phyloP scores from a whole-genome alignment of 116 monocot genomes.

The Zostera marina region DNA sequence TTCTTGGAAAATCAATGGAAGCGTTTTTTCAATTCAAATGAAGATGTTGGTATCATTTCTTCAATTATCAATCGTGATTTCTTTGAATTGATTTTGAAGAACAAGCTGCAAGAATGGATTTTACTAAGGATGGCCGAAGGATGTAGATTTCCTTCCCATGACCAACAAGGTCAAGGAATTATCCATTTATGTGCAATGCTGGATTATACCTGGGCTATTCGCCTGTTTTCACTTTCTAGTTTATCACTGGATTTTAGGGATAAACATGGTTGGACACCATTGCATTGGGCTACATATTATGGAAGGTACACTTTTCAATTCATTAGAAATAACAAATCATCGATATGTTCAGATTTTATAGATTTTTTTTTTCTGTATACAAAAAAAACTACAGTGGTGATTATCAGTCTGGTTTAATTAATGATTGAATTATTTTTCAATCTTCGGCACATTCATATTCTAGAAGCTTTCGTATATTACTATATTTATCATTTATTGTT shows the following conservation, averaged over 20 bases:
- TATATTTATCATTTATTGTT: too few relatives aligned
- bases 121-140: constrained; percentile 54
- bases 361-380: neutral
- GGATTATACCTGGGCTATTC: constrained; percentile 71
- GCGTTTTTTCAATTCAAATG: constrained; percentile 15
- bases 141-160: constrained; percentile 37
- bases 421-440: too few relatives aligned
- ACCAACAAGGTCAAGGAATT: constrained; percentile 66
- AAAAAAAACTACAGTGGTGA: too few relatives aligned
- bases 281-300: constrained; percentile 88
- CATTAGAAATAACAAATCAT: neutral
- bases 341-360: neutral
- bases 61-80: constrained; percentile 16
- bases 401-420: too few relatives aligned
- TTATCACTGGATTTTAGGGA: constrained; percentile 89
- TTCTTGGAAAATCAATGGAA: constrained; percentile 53
- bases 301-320: constrained; percentile 44
- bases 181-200: constrained; percentile 83
- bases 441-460: too few relatives aligned
- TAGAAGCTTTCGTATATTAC: too few relatives aligned
- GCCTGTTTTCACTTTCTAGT: constrained; percentile 45
- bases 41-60: constrained; percentile 6
- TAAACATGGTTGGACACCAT: constrained; percentile 79
- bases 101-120: constrained; percentile 85
- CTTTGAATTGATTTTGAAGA: constrained; percentile 59